A percentile compares a stretch with the other conserved stretches of the same genome.
These are phyloP conservation scores for Fusarium drepaniforme DNA, from an alignment of 2,329 filamentous ascomycete genomes.

Conservation along the genomic window DNA sequence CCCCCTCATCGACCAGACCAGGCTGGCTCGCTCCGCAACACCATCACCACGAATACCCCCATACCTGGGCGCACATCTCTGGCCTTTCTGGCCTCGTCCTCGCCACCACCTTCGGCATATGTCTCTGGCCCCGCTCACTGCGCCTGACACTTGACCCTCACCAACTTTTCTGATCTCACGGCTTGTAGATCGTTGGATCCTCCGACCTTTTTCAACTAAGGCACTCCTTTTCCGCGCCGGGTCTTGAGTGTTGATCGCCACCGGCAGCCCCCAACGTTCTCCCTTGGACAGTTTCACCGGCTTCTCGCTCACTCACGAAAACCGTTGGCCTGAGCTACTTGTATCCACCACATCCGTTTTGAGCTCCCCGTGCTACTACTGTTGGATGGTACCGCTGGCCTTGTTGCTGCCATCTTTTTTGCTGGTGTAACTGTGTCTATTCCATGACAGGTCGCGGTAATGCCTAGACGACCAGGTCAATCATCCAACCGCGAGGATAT, in stretches of 20 bases:
- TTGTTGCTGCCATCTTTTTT: not conserved
- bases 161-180: not conserved
- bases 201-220: constrained; percentile 7
- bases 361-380: constrained; percentile 8
- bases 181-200: not conserved
- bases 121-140: not conserved
- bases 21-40: constrained; percentile 5
- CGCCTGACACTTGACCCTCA: not conserved
- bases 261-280: constrained; percentile 31
- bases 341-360: constrained; percentile 9
- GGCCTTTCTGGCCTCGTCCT: not conserved
- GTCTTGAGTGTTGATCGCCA: constrained; percentile 29
- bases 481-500: constrained; percentile 22
- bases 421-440: constrained; percentile 1
- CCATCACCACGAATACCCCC: constrained; percentile 6
- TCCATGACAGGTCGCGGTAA: constrained; percentile 22
- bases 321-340: constrained; percentile 6
- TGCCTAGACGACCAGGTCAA: constrained; percentile 27
- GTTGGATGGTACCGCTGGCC: constrained; percentile 1
- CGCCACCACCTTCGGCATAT: not conserved
- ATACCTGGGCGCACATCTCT: constrained; percentile 3
- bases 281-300: constrained; percentile 23
- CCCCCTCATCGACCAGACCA: constrained; percentile 14
- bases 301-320: constrained; percentile 16
- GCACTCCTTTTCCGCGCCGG: constrained; percentile 7